Evolutionary conservation across 352 stramenopile species (phyloP), one percentile per base, ranked within the genome.

Genomic region (Phytopythium litorale): DNA sequence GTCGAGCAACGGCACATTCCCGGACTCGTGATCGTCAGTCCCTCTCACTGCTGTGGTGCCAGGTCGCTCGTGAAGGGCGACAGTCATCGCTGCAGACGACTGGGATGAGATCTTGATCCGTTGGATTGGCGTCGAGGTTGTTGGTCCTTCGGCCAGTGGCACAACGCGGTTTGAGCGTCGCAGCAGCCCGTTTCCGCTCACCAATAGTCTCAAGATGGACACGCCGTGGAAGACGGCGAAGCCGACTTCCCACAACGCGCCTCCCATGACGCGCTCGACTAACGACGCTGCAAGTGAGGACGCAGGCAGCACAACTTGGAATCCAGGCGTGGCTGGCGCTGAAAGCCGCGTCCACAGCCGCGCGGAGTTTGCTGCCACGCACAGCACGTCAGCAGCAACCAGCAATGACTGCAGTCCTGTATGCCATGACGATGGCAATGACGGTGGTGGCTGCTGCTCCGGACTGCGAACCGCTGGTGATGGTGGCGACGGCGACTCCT

Each of bases 71-170:
- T 54, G 48, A 11, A 54, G 13, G 5, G 6, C 53, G 11, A 58
- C 23, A 37, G 25, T n/a, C 21, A 37, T 16, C 1, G 30, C 15
- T 23, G 18, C 35, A 23, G 25, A 58, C 35, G 53, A 54, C n/a
- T 58, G 53, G 23, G 38, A 43, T 21, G 38, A 33, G 18, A 46
- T 49, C 35, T 49, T 46, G 51, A 45, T 57, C 16, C 32, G 19
- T n/a, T 45, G 32, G 21, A 46, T 58, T 2, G 53, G 6, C 7
- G 4, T 58, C 21, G 21, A 38, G 5, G 13, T 23, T 11, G 3
- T 16, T 11, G 52, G 7, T 3, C 4, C 6, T 3, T 33, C 13
- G 16, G 23, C 19, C 2, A 58, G 53, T 6, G 53, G 53, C 32
- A 33, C 53, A 2, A 58, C 53, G 21, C 53, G 53, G 13, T 58